These are phyloP conservation scores for Curvularia verruculosa DNA, from an alignment of 2,329 filamentous ascomycete species.

Conservation along the genomic window DNA sequence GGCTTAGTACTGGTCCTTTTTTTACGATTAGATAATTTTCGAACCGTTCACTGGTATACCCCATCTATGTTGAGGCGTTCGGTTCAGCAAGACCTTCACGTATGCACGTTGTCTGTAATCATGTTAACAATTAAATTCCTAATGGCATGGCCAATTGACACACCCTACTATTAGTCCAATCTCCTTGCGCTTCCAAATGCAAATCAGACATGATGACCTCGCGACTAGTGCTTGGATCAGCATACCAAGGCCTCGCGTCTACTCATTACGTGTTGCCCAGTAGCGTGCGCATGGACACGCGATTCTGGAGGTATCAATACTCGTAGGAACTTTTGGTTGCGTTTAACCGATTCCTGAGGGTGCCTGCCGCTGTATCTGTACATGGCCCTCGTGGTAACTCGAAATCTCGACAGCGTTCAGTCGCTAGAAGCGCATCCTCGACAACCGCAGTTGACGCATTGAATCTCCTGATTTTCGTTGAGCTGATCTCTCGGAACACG, in stretches of 20 bases:
- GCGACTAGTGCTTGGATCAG: background rate
- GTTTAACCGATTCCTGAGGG: background rate
- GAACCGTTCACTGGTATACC: constrained; percentile 29
- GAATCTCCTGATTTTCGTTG: constrained; percentile 87
- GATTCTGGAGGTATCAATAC: background rate
- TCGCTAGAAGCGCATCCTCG: constrained; percentile 87
- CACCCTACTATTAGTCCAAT: constrained; percentile 19
- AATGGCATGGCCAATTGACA: constrained; percentile 25
- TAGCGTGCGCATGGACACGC: background rate
- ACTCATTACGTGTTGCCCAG: background rate
- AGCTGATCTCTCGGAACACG: constrained; percentile 87
- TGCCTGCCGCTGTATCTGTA: background rate
- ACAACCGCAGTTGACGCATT: constrained; percentile 96
- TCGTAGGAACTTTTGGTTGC: background rate
- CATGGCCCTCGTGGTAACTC: background rate
- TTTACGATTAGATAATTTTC: constrained; percentile 11
- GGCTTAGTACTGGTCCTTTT: background rate
- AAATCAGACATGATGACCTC: background rate
- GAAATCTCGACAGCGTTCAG: constrained; percentile 50
- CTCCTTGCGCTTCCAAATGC: background rate
- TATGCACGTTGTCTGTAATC: constrained; percentile 33
- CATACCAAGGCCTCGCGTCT: background rate
- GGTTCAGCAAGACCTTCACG: constrained; percentile 14
- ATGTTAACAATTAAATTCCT: constrained; percentile 31
- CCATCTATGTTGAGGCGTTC: constrained; percentile 17